A percentile compares a stretch with the other conserved stretches of the same genome.
These are phyloP conservation scores for Hymenoscyphus fraxineus DNA, from an alignment of 2,329 filamentous ascomycete species.

Conservation along the genomic window DNA sequence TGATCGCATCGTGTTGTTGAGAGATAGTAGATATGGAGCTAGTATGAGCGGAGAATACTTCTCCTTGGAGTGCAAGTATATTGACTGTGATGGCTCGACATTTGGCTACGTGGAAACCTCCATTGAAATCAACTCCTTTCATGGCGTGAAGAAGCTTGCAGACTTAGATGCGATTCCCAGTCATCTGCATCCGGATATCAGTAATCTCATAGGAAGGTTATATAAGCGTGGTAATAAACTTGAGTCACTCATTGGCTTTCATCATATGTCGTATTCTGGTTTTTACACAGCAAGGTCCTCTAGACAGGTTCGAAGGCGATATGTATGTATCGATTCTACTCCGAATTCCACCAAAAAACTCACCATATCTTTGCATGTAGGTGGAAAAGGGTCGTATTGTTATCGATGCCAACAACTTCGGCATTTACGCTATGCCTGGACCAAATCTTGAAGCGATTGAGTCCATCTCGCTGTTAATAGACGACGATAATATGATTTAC, in stretches of 20 bases:
- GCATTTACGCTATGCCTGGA: conserved; percentile 17
- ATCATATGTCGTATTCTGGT: conserved; percentile 22
- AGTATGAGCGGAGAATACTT: conserved; percentile 21
- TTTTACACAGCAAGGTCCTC: conserved; percentile 21
- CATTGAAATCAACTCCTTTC: conserved; percentile 16
- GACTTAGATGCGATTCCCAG: conserved; percentile 18
- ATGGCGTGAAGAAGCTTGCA: conserved; percentile 16
- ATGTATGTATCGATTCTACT: conserved; percentile 14
- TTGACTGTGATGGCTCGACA: conserved; percentile 18
- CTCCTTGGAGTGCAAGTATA: conserved; percentile 17
- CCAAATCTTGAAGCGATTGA: conserved; percentile 14
- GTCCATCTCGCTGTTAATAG: neutral
- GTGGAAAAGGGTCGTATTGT: conserved; percentile 22
- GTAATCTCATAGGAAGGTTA: conserved; percentile 13
- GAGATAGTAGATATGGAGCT: conserved; percentile 27
- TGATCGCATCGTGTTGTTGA: conserved; percentile 15
- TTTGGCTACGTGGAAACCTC: conserved; percentile 22
- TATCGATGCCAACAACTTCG: conserved; percentile 20
- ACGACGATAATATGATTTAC: conserved; percentile 15
- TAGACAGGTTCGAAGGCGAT: conserved; percentile 18
- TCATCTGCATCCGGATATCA: conserved; percentile 17
- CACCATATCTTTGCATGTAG: conserved; percentile 9
- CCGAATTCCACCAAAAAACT: conserved; percentile 6
- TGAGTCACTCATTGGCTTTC: conserved; percentile 18
- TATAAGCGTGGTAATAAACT: conserved; percentile 13